Evolutionary conservation across 768 basidiomycete genomes (phyloP), one percentile per base, ranked within the genome.

Genomic region (Dioszegia hungarica): DNA sequence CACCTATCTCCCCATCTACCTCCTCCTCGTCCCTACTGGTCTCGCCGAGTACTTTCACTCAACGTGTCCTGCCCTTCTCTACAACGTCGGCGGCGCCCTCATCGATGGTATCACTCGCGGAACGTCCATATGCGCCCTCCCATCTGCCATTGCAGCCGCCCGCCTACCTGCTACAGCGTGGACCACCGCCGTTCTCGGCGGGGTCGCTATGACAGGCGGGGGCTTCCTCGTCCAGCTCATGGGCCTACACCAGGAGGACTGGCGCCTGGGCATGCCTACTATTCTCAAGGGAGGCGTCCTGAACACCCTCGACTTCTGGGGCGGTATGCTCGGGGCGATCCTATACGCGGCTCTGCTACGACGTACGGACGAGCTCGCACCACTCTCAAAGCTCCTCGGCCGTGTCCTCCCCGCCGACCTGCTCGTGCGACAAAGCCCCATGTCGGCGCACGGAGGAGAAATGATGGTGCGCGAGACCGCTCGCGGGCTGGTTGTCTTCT

Each of bases 71-170:
- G 20, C 63, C 1, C 27, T 65, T 31, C 14, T 67, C 36, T 61
- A 63, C 56, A 60, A 56, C 41, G 20, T 72, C 47, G 10, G 60
- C 14, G 55, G 53, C 25, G 49, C 64, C 2, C 43, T 51, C 24
- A 47, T 64, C 27, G 70, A 72, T 36, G 67, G 63, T 11, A 36
- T 67, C n/a, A 66, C 63, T 17, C 54, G 70, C 33, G 63, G 59
- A 2, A 60, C 58, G 0, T 59, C 61, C 15, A 62, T 68, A 27
- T 49, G 66, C n/a, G 54, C 67, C 9, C 5, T 72, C 0, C 60
- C 58, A 0, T 17, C 41, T 17, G 34, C 59, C 6, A 38, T 68
- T 4, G 46, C 25, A 33, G 52, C 39, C 11, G 56, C 60, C 1
- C 39, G 50, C 17, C 20, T 40, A 3, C 38, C 43, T 2, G 40